Base-by-base conservation (phyloP, 768 basidiomycete genomes). In the Pluteus cervinus region DNA sequence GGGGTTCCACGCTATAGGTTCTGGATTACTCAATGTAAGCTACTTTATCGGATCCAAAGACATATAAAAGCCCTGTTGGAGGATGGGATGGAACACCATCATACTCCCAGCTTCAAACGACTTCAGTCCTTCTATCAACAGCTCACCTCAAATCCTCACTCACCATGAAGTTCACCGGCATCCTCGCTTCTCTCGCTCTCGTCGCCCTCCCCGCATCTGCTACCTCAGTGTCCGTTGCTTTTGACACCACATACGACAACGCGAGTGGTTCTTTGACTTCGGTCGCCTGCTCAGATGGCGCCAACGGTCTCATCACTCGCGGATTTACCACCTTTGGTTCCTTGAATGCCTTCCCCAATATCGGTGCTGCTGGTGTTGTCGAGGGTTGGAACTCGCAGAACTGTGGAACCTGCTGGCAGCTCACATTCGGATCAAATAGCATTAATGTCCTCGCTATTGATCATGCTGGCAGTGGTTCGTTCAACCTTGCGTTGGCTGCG, bases 401-500 rank as follows among this genome's bases (percentile, higher is more conserved):
- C 37, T 81, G 77, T 45, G 74, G 73, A 4, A 62, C 65, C 16
- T 80, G 79, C 56, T 80, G 73, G 74, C 28, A 60, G 39, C 49
- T 79, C 46, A 65, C 65, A 9, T 76, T 66, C 52, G 59, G 58
- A 21, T 48, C 49, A 26, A 1, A 23, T 12, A 65, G 48, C 36
- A 58, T 75, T 53, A 60, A 61, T 24, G 46, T 78, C 7, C 55
- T 69, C 3, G 76, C 66, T 2, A 53, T 81, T 14, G 74, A 79
- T 45, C 51, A 58, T 20, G 29, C 41, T 8, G 14, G 8, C 4
- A 29, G 25, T 46, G 47, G 61, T 5, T 9, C 9, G 22, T 50
- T 50, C 40, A 50, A 50, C 30, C 39, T 50, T 14, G 50, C 66
- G n/a, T 12, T 48, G 33, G 43, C 50, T 36, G 59, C 55, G n/a